Evolutionary conservation across 176 grass and related monocot genomes (phyloP).

Genomic region (Tuctoria greenei): DNA sequence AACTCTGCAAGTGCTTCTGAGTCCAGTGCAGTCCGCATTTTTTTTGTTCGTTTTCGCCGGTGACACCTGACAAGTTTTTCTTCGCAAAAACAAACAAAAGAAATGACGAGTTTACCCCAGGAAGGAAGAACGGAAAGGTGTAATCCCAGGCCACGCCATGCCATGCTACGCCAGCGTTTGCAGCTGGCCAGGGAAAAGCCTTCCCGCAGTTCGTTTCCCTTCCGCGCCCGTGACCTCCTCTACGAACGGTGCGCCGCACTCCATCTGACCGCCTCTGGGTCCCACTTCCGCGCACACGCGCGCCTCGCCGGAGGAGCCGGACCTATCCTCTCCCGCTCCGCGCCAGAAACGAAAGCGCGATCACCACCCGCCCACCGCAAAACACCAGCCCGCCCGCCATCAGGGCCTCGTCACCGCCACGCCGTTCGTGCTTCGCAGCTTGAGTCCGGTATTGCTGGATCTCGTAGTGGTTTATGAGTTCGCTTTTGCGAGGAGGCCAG

Average conservation of each 20-base stretch:
- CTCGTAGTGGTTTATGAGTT: no score
- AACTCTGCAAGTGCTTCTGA: neutral
- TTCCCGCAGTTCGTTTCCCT: conserved; percentile 8
- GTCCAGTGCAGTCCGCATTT: neutral
- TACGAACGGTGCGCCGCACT: neutral
- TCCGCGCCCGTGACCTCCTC: no score
- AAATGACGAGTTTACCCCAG: no score
- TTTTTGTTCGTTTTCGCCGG: neutral
- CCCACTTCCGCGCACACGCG: neutral
- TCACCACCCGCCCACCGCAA: conserved; percentile 8
- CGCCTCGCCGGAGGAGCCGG: neutral
- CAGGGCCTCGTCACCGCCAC: neutral
- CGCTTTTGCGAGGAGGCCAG: no score
- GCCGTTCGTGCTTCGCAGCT: neutral
- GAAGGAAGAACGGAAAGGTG: neutral
- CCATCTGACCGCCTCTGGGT: conserved; percentile 2
- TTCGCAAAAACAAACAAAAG: no score
- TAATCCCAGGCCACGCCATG: no score
- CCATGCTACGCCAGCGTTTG: neutral
- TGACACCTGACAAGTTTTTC: no score
- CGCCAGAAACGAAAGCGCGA: neutral
- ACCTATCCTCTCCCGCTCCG: neutral
- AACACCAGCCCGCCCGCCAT: neutral
- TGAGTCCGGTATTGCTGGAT: no score
- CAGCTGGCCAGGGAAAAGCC: neutral